These are phyloP conservation scores for Castanea mollissima DNA, from an alignment of 306 rosid species.

Conservation along the genomic window DNA sequence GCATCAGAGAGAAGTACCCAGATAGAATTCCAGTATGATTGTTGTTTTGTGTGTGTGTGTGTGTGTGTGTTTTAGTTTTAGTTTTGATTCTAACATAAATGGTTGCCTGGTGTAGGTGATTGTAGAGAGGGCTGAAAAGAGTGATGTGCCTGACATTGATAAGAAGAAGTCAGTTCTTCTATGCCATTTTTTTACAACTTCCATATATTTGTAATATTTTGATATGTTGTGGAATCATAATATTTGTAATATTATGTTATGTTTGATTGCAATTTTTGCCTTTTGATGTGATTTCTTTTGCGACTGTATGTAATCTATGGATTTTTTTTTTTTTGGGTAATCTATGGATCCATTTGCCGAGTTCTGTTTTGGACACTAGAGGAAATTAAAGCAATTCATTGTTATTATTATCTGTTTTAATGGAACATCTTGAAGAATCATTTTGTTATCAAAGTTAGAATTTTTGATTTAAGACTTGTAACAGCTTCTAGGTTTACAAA, in stretches of 20 bases:
- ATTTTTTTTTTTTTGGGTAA: background rate
- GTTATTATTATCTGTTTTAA: background rate
- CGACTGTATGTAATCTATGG: background rate
- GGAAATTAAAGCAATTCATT: background rate
- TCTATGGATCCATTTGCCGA: background rate
- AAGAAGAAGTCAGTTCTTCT: conserved; percentile 54
- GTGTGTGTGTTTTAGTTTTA: background rate
- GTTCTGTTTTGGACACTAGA: conserved; percentile 1
- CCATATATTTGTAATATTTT: background rate
- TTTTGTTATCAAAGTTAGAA: background rate
- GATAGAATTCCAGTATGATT: conserved; percentile 69
- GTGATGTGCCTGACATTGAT: conserved; percentile 61
- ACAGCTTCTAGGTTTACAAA: background rate
- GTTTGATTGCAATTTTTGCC: background rate
- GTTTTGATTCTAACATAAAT: conserved; percentile 1
- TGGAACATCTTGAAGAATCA: background rate
- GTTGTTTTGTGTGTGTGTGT: background rate
- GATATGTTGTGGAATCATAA: background rate
- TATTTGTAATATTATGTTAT: background rate
- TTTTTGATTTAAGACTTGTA: background rate
- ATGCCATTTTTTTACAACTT: background rate
- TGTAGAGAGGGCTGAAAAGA: conserved; percentile 69
- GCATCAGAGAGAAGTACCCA: conserved; percentile 65
- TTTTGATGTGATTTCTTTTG: background rate
- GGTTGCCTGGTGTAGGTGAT: conserved; percentile 46